Evolutionary conservation across 345 rosid species (phyloP).

Genomic region (Citrus cavaleriei): DNA sequence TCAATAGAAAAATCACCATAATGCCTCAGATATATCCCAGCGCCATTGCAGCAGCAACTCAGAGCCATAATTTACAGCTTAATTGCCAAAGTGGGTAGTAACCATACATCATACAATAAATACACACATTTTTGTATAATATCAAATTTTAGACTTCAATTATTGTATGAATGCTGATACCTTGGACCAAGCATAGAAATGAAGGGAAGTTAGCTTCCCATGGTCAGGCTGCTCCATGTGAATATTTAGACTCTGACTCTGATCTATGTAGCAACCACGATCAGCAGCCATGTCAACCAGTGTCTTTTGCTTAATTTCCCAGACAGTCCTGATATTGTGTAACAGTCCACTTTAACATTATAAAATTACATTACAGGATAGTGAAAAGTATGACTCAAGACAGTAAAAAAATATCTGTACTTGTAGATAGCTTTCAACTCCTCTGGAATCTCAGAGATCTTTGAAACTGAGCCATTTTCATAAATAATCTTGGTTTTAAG

Average conservation of each 20-base stretch:
- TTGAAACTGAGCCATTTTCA: slow-evolving; percentile 66
- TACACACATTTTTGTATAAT: background rate
- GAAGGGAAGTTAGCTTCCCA: slow-evolving; percentile 72
- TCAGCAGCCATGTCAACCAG: slow-evolving; percentile 84
- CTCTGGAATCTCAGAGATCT: slow-evolving; percentile 60
- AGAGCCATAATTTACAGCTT: background rate
- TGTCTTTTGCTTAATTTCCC: slow-evolving; percentile 93
- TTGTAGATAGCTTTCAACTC: slow-evolving; percentile 66
- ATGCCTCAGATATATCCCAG: background rate
- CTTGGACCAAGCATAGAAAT: slow-evolving; percentile 82
- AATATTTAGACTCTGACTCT: slow-evolving; percentile 89
- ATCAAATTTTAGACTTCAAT: background rate
- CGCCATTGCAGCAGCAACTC: background rate
- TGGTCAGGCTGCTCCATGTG: slow-evolving; percentile 78
- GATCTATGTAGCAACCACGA: slow-evolving; percentile 88
- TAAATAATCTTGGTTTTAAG: slow-evolving; percentile 68
- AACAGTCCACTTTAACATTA: background rate
- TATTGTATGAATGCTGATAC: slow-evolving; percentile 22
- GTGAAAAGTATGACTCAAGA: background rate
- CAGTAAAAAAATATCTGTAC: slow-evolving; percentile 25
- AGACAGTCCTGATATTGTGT: slow-evolving; percentile 60
- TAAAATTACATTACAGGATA: background rate
- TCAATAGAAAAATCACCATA: background rate
- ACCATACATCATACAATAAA: background rate
- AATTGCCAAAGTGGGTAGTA: background rate